Conservation (phyloP, 2,329 filamentous ascomycete species). For the Colletotrichum falcatum region DNA sequence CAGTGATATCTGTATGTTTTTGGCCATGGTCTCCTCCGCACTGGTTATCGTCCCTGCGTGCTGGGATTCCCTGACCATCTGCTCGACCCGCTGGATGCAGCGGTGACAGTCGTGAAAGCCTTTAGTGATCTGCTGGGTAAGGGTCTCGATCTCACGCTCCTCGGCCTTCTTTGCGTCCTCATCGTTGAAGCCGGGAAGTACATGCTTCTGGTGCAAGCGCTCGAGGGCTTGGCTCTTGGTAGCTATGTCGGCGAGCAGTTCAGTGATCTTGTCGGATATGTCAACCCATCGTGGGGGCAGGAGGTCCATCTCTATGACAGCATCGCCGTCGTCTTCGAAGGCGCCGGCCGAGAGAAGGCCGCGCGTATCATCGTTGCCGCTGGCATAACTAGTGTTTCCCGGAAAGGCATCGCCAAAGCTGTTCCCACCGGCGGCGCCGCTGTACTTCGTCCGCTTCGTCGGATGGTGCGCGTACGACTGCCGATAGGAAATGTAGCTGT, state of each 20-base stretch:
- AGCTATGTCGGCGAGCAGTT: slow-evolving; percentile 83
- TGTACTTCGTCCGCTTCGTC: slow-evolving; percentile 82
- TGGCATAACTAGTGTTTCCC: slow-evolving; percentile 55
- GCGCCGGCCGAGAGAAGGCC: slow-evolving; percentile 86
- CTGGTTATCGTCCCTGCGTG: slow-evolving; percentile 77
- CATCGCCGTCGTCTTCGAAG: slow-evolving; percentile 89
- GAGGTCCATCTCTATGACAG: slow-evolving; percentile 97
- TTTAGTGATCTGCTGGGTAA: slow-evolving; percentile 91
- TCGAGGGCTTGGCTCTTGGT: slow-evolving; percentile 87
- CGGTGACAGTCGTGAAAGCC: slow-evolving; percentile 91
- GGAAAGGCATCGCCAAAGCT: slow-evolving; percentile 71
- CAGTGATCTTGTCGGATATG: slow-evolving; percentile 91
- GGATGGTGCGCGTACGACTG: slow-evolving; percentile 98
- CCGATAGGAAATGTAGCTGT: slow-evolving; percentile 97
- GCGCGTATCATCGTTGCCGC: slow-evolving; percentile 67
- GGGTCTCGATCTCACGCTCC: slow-evolving; percentile 87
- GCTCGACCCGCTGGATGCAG: slow-evolving; percentile 88
- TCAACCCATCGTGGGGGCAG: slow-evolving; percentile 96
- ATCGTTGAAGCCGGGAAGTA: slow-evolving; percentile 95
- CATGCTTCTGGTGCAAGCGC: slow-evolving; percentile 95
- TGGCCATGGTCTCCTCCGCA: slow-evolving; percentile 94
- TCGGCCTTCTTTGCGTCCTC: slow-evolving; percentile 89
- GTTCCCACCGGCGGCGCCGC: slow-evolving; percentile 62
- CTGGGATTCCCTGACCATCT: slow-evolving; percentile 85
- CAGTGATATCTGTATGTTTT: slow-evolving; percentile 93